These are phyloP conservation scores for Neurospora sp. DNA, from an alignment of 2,329 filamentous ascomycete genomes.

Conservation along the genomic window DNA sequence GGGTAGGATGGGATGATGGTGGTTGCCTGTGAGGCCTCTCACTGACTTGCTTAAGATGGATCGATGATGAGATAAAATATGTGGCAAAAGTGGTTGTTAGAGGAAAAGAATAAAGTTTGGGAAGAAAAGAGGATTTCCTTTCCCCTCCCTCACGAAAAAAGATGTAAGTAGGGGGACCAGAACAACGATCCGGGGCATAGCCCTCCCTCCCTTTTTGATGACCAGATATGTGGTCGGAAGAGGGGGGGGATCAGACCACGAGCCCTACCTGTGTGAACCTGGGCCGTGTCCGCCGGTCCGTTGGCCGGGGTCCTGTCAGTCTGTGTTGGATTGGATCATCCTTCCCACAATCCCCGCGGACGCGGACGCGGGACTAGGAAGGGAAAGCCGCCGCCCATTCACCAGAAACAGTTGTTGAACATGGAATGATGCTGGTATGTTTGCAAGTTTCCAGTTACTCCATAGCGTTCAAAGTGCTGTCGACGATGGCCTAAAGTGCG, in stretches of 20 bases:
- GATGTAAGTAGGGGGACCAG: background rate
- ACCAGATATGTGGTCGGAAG: background rate
- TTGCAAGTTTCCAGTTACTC: background rate
- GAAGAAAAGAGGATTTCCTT: background rate
- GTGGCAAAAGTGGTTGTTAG: background rate
- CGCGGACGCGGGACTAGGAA: background rate
- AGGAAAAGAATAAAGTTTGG: background rate
- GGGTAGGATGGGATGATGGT: background rate
- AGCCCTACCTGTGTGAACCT: background rate
- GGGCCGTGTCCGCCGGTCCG: background rate
- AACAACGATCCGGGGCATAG: background rate
- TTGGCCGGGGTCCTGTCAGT: background rate
- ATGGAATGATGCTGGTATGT: background rate
- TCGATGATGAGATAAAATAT: background rate
- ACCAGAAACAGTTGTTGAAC: background rate
- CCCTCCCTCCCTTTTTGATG: background rate
- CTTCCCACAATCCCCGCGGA: background rate
- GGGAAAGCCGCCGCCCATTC: background rate
- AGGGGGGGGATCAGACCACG: background rate
- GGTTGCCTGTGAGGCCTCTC: background rate
- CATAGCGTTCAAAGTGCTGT: background rate
- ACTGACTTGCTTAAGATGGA: background rate
- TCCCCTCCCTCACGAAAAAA: background rate
- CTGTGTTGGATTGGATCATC: background rate
- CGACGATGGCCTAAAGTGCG: background rate